Evolutionary conservation across 2,329 filamentous ascomycete species (phyloP).

Genomic region (Nemania diffusa): DNA sequence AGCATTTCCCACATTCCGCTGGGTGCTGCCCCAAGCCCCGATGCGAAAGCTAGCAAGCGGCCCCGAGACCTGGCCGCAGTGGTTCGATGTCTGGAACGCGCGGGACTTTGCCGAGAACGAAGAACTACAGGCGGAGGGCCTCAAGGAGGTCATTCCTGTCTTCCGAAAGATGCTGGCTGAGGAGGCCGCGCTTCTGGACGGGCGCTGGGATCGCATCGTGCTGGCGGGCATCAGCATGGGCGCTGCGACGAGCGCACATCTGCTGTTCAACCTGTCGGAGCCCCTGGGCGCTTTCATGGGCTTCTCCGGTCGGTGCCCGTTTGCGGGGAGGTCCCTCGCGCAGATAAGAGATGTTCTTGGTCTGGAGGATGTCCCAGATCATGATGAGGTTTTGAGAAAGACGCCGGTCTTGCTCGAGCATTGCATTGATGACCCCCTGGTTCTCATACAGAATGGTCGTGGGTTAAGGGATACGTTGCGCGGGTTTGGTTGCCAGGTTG

Average conservation of each 20-base stretch:
- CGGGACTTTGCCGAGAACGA: conserved; percentile 53
- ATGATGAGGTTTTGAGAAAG: conserved; percentile 48
- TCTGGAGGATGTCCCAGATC: conserved; percentile 41
- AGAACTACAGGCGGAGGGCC: conserved; percentile 54
- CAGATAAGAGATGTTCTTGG: conserved; percentile 47
- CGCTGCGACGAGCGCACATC: conserved; percentile 51
- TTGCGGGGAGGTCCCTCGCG: conserved; percentile 38
- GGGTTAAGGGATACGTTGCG: conserved; percentile 51
- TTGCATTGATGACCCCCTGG: conserved; percentile 56
- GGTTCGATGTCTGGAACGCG: conserved; percentile 63
- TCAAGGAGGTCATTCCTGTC: conserved; percentile 52
- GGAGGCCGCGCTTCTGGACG: conserved; percentile 52
- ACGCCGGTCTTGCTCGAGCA: conserved; percentile 61
- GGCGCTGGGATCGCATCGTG: conserved; percentile 52
- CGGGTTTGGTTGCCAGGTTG: conserved; percentile 53
- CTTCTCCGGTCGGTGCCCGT: conserved; percentile 44
- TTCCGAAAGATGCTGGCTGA: conserved; percentile 49
- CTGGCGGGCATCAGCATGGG: conserved; percentile 61
- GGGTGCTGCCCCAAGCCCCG: conserved; percentile 60
- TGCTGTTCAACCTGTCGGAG: conserved; percentile 39
- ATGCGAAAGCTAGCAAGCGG: conserved; percentile 43
- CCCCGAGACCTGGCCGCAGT: conserved; percentile 53
- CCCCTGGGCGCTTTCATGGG: conserved; percentile 42
- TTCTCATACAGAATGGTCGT: conserved; percentile 53
- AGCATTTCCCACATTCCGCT: conserved; percentile 58